Percentiles rank a stretch among this genome's conserved stretches.
These are phyloP conservation scores for Saitoella complicata DNA, from an alignment of 805 yeast species.

Conservation along the genomic window DNA sequence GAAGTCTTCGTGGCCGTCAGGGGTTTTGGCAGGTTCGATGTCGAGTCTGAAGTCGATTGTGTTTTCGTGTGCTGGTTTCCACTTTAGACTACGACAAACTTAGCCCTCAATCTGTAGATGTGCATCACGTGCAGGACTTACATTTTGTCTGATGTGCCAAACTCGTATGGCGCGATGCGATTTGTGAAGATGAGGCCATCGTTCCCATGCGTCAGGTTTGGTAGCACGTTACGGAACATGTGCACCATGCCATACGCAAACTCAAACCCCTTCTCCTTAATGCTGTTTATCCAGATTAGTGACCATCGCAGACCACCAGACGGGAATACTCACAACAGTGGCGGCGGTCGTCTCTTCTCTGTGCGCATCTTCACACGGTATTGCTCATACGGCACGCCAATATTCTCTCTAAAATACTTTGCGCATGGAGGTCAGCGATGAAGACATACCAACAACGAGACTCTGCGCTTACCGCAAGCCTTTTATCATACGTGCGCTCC, in stretches of 20 bases:
- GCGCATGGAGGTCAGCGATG: neutral
- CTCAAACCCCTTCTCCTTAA: constrained; percentile 47
- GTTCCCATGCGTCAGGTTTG: constrained; percentile 62
- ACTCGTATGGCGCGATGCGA: constrained; percentile 67
- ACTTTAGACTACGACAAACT: constrained; percentile 33
- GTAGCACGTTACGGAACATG: constrained; percentile 53
- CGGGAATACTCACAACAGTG: no score
- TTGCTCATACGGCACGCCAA: constrained; percentile 66
- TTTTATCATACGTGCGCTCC: constrained; percentile 54
- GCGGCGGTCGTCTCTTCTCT: no score
- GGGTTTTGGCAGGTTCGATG: no score
- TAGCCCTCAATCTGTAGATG: no score
- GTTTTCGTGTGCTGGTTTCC: constrained; percentile 96
- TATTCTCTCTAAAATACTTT: constrained; percentile 52
- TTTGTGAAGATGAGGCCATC: constrained; percentile 93
- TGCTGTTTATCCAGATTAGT: no score
- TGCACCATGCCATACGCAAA: constrained; percentile 61
- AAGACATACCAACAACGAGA: neutral
- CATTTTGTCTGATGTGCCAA: constrained; percentile 40
- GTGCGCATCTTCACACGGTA: no score
- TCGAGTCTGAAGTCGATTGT: constrained; percentile 68
- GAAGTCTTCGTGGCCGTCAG: no score
- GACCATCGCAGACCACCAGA: no score
- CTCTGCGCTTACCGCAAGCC: constrained; percentile 38
- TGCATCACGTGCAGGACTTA: no score